Evolutionary conservation across 768 basidiomycete species (phyloP), one percentile per base, ranked within the genome.

Genomic region (Dioszegia aurantiaca): DNA sequence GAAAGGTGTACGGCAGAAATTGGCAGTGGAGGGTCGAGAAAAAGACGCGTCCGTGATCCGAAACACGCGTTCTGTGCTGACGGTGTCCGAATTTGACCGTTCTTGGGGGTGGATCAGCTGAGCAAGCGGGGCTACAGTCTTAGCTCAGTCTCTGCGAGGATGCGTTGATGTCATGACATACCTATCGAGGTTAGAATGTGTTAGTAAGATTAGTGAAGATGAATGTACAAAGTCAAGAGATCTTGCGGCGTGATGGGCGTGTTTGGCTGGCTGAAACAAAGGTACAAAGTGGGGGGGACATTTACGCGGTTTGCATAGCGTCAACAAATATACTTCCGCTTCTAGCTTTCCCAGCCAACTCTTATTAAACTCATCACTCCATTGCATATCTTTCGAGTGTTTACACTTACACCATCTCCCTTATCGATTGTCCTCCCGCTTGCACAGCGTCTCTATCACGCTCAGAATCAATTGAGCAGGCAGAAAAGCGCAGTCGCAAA

Each of bases 41-140:
- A 17, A 28, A 47, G 46, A 3, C 27, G 46, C 46, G 46, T 5
- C n/a, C 11, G 8, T 3, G 3, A 47, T 30, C 28, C 46, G 46
- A 47, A 47, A 47, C 28, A 47, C 46, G 46, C 46, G 46, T 47
- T 14, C n/a, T n/a, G n/a, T n/a, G n/a, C n/a, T n/a, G n/a, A n/a
- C n/a, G n/a, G n/a, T n/a, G n/a, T n/a, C n/a, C n/a, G n/a, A n/a
- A n/a, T n/a, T 17, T 3, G 6, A 17, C 44, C 6, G 23, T 8
- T n/a, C n/a, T n/a, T n/a, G n/a, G n/a, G n/a, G n/a, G n/a, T n/a
- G n/a, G n/a, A n/a, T n/a, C n/a, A n/a, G n/a, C n/a, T n/a, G n/a
- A n/a, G n/a, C n/a, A n/a, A n/a, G n/a, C n/a, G n/a, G n/a, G n/a
- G n/a, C n/a, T n/a, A n/a, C n/a, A n/a, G n/a, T n/a, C n/a, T n/a